phyloP scores from a whole-genome alignment of 2,329 filamentous ascomycete species.

The Epichloe sibirici region DNA sequence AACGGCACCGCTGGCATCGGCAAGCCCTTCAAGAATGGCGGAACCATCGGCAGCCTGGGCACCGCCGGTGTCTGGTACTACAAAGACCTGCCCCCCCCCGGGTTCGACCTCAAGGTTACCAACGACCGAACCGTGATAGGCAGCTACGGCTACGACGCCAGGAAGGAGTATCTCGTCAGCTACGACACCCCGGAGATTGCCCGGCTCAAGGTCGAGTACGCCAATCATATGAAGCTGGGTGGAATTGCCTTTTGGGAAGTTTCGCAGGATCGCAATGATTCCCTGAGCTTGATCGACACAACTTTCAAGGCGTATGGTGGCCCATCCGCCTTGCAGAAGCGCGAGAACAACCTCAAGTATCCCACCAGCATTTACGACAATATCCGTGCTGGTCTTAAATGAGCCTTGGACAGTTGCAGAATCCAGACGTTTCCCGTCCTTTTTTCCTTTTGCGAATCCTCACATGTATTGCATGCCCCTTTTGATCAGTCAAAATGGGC shows the following conservation, averaged over 20 bases:
- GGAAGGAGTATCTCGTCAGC: conserved; percentile 49
- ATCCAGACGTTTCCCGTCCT: background rate
- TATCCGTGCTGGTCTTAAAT: conserved; percentile 15
- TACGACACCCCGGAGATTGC: conserved; percentile 54
- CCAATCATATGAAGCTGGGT: conserved; percentile 48
- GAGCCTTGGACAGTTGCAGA: background rate
- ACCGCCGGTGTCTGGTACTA: conserved; percentile 61
- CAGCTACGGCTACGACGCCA: conserved; percentile 58
- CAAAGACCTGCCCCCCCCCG: conserved; percentile 53
- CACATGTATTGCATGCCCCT: no score
- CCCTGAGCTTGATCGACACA: conserved; percentile 45
- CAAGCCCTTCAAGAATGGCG: conserved; percentile 47
- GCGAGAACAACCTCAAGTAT: conserved; percentile 5
- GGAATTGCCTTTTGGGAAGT: conserved; percentile 81
- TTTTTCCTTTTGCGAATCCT: background rate
- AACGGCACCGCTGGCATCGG: conserved; percentile 55
- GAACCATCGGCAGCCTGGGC: conserved; percentile 33
- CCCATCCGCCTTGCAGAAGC: background rate
- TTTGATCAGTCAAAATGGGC: no score
- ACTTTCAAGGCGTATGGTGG: background rate
- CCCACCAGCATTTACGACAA: conserved; percentile 40
- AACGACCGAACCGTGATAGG: conserved; percentile 44
- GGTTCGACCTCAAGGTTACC: conserved; percentile 33
- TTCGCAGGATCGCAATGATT: conserved; percentile 46
- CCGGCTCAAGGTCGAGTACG: conserved; percentile 49